Percentiles rank a stretch among this genome's conserved stretches.
Conservation (phyloP, 495 filamentous ascomycete species). For the Trichocladium antarcticum region DNA sequence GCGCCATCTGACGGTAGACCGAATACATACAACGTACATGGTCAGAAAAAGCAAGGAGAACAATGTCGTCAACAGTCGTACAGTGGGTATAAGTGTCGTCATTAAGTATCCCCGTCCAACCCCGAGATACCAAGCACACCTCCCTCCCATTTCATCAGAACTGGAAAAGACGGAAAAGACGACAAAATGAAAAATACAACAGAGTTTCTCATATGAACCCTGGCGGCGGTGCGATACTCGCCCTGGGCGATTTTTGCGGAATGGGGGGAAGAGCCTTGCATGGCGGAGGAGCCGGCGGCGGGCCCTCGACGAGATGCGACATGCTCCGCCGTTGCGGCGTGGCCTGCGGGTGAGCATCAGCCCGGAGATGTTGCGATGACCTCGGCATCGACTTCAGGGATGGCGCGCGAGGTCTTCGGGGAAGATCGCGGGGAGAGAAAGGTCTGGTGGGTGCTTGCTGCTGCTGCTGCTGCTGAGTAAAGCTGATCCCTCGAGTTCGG, state of each 20-base stretch:
- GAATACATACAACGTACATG: background rate
- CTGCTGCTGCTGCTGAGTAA: slow-evolving; percentile 13
- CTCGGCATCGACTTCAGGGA: slow-evolving; percentile 18
- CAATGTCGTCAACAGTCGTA: slow-evolving; percentile 4
- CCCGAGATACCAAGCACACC: background rate
- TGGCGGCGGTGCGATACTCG: slow-evolving; percentile 2
- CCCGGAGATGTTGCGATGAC: slow-evolving; percentile 22
- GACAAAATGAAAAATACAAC: too few relatives aligned
- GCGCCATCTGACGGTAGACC: too few relatives aligned
- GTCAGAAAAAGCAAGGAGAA: background rate
- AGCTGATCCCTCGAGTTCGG: slow-evolving; percentile 17
- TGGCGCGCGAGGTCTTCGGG: slow-evolving; percentile 17
- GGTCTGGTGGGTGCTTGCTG: slow-evolving; percentile 5
- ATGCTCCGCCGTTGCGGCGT: slow-evolving; percentile 43
- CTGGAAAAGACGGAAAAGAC: too few relatives aligned
- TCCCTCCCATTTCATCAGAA: background rate
- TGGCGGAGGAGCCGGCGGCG: slow-evolving; percentile 52
- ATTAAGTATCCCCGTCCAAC: background rate
- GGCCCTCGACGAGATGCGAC: slow-evolving; percentile 47
- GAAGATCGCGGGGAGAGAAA: slow-evolving; percentile 9
- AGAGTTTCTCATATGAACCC: slow-evolving; percentile 11
- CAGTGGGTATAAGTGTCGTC: slow-evolving; percentile 8
- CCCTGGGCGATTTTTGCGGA: slow-evolving; percentile 23
- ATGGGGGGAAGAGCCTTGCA: slow-evolving; percentile 53
- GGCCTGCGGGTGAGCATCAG: slow-evolving; percentile 21